Evolutionary conservation across 345 rosid species (phyloP), one percentile per base, ranked within the genome.

Genomic region (Acer negundo): DNA sequence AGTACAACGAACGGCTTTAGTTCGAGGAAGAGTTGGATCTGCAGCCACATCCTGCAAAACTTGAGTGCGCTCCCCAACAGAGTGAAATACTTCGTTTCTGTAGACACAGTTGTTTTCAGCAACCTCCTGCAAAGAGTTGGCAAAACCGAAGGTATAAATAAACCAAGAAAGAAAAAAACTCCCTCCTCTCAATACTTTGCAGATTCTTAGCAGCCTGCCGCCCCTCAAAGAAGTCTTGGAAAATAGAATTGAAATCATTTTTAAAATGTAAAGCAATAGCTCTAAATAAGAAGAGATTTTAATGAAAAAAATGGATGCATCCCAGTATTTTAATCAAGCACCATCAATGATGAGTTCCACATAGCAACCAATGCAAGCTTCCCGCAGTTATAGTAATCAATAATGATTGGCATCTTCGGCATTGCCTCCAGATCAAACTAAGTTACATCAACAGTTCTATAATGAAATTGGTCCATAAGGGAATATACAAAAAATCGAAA

Each of bases 11-110:
- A 89, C 97, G 59, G 79, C 73, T 82, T 90, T 92, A 72, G 94
- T 92, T 6, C 94, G 89, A 31, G 97, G 94, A 77, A 92, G 94
- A 62, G 97, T 90, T 16, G 94, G 97, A 83, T 92, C 97, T 5
- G 93, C 87, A 67, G 93, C 93, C 28, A 90, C 94, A 73, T 89
- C 92, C 47, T 88, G 87, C 79, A 90, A 75, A 65, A 89, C 85
- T 77, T 90, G 93, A 51, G 97, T 89, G 38, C 85, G 84, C 79
- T 90, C 97, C 6, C 90, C 86, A 2, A 78, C 92, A 76, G 92
- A 83, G 80, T 90, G 97, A 77, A 85, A 89, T 20, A 92, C 92
- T 83, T 90, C 97, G 24, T 89, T 88, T 72, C 93, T 82, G 70
- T 89, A 87, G 26, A 92, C 93, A 75, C 94, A 90, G 62, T 83